A percentile compares a stretch with the other conserved stretches of the same genome.
phyloP scores from a whole-genome alignment of 495 filamentous ascomycete species.

The Ramalina intermedia region DNA sequence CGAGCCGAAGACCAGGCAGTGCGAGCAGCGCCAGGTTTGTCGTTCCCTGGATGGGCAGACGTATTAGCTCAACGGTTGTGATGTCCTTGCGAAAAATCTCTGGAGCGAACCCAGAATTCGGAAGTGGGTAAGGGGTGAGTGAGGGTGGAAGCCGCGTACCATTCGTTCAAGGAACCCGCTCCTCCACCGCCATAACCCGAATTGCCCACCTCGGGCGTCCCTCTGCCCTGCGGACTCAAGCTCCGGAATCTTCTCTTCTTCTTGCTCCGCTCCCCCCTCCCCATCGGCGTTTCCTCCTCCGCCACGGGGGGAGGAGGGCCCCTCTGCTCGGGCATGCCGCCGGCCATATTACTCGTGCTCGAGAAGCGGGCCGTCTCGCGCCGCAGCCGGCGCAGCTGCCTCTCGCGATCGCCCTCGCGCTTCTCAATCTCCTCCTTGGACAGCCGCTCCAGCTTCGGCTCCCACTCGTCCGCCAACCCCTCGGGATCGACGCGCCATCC shows the following conservation, averaged over 20 bases:
- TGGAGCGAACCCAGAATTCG: too few species aligned
- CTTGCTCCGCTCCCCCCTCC: slow-evolving; percentile 76
- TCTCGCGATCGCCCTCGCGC: slow-evolving; percentile 83
- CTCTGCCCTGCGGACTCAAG: slow-evolving; percentile 61
- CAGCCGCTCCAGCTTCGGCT: slow-evolving; percentile 77
- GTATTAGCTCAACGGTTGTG: slow-evolving; percentile 7
- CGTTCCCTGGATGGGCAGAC: slow-evolving; percentile 43
- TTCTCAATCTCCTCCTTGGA: slow-evolving; percentile 97
- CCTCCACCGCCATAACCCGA: slow-evolving; percentile 52
- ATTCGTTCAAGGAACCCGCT: slow-evolving; percentile 58
- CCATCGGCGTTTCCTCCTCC: slow-evolving; percentile 51
- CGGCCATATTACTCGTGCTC: slow-evolving; percentile 65
- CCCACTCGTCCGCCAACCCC: slow-evolving; percentile 81
- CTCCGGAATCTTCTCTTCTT: slow-evolving; percentile 89
- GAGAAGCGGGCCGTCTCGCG: slow-evolving; percentile 89
- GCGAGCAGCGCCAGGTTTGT: slow-evolving; percentile 73
- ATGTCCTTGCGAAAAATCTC: not conserved
- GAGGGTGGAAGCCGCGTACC: slow-evolving; percentile 25
- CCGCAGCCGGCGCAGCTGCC: slow-evolving; percentile 72
- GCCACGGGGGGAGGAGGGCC: slow-evolving; percentile 13
- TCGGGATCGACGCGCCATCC: slow-evolving; percentile 94
- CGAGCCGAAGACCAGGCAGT: slow-evolving; percentile 77
- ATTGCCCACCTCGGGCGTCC: slow-evolving; percentile 57
- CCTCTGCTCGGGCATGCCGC: slow-evolving; percentile 40
- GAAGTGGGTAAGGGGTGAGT: too few species aligned